A percentile compares a stretch with the other conserved stretches of the same genome.
Evolutionary conservation across 495 filamentous ascomycete genomes (phyloP).

Genomic region (Tuber microsphaerosporum): DNA sequence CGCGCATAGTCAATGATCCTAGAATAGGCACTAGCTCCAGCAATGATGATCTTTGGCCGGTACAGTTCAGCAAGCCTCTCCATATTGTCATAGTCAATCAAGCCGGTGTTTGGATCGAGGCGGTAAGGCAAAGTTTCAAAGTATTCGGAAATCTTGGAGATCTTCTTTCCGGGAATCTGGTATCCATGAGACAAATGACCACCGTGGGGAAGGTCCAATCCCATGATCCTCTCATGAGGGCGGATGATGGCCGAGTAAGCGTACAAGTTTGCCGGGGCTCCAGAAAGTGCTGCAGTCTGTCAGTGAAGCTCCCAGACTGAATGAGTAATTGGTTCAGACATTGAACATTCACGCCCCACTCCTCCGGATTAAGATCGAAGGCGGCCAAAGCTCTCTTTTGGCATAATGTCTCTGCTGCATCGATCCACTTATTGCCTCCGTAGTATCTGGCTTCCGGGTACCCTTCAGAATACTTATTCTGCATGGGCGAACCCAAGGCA

Average conservation of each 20-base stretch:
- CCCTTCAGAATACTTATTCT: conserved; percentile 99
- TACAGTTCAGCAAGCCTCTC: conserved; percentile 79
- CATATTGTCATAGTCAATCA: conserved; percentile 88
- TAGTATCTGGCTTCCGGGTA: conserved; percentile 97
- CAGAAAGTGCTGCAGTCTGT: conserved; percentile 68
- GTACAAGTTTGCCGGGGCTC: conserved; percentile 91
- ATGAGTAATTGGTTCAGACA: conserved; percentile 46
- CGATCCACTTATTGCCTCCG: conserved; percentile 92
- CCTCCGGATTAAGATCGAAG: conserved; percentile 69
- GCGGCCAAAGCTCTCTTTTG: conserved; percentile 81
- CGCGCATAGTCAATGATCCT: conserved; percentile 84
- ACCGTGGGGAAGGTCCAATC: conserved; percentile 90
- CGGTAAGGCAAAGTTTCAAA: conserved; percentile 96
- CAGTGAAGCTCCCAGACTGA: neutral
- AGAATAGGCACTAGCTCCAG: conserved; percentile 90
- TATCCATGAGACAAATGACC: conserved; percentile 97
- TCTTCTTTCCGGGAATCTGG: conserved; percentile 96
- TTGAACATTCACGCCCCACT: conserved; percentile 99
- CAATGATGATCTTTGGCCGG: conserved; percentile 91
- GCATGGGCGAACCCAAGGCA: conserved; percentile 95
- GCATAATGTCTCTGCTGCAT: conserved; percentile 80
- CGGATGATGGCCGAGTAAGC: conserved; percentile 90
- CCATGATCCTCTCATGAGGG: conserved; percentile 92
- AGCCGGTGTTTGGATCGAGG: conserved; percentile 77
- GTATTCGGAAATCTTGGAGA: conserved; percentile 95